Evolutionary conservation across 2,329 filamentous ascomycete species (phyloP), one percentile per base, ranked within the genome.

Genomic region (Neonectria sp.): DNA sequence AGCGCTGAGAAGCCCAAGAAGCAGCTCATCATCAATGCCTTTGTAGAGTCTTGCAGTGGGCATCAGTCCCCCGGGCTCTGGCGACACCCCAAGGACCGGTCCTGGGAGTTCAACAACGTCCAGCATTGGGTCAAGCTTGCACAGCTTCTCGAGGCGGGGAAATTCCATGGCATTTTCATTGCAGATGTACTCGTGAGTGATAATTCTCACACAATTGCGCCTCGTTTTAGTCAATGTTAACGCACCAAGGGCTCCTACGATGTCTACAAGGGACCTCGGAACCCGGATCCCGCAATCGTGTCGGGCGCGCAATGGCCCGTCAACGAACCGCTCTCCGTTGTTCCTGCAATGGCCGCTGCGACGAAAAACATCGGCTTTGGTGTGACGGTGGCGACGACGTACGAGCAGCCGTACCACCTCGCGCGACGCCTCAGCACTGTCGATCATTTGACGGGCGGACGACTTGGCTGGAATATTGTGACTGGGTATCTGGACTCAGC

Each of bases 291-390:
- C 0, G 88, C 90, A 0, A 86, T 92, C 55, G 77, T 84, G 1
- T 88, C 89, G 0, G 91, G 89, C 1, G 89, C 90, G 0, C 91
- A 93, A 77, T 93, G 89, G 86, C 91, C 91, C 0, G 89, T 92
- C n/a, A 92, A 91, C 67, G 91, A 93, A 75, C 91, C 91, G 0
- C 75, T 93, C 2, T 69, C 76, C 7, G 85, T 90, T 3, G 83
- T 93, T 0, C 85, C 90, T 2, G 90, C 90, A 3, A 91, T 93
- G 90, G 90, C 91, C 1, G 90, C 90, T 1, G 90, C 84, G 0
- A 93, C 91, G 0, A 86, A 88, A 69, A 91, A 84, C 65, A 86
- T 93, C n/a, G 89, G 87, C 0, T 93, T 93, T 67, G 91, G 91
- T 1, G 88, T 93, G 1, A 93, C 91, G 0, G 86, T 90, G 0